Evolutionary conservation across 2,329 filamentous ascomycete species (phyloP).

Genomic region (Cephalotrichum gorgonifer): DNA sequence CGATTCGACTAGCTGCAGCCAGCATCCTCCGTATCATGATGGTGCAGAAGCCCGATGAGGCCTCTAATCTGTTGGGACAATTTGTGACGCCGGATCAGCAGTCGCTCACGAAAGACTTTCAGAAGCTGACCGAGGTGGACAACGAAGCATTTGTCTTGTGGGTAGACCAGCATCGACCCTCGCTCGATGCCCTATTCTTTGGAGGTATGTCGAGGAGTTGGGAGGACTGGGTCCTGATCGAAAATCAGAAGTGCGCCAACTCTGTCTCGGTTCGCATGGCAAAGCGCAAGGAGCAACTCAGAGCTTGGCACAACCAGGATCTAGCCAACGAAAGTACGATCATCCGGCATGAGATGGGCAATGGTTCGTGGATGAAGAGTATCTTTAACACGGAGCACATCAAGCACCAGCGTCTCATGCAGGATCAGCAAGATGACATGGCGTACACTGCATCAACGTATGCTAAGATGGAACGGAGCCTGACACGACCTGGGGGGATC

Average conservation of each 20-base stretch:
- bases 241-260: constrained; percentile 73
- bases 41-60: constrained; percentile 84
- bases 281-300: constrained; percentile 74
- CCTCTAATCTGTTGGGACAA: constrained; percentile 61
- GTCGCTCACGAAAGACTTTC: constrained; percentile 65
- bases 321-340: constrained; percentile 59
- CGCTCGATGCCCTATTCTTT: constrained; percentile 75
- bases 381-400: constrained; percentile 87
- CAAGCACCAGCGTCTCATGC: constrained; percentile 78
- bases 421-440: constrained; percentile 89
- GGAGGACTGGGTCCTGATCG: constrained; percentile 75
- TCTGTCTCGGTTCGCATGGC: constrained; percentile 58
- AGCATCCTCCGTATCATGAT: constrained; percentile 86
- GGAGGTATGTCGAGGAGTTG: constrained; percentile 70
- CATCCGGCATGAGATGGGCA: constrained; percentile 74
- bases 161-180: constrained; percentile 72
- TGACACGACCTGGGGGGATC: constrained; percentile 71
- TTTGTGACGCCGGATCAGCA: constrained; percentile 61
- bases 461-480: constrained; percentile 65
- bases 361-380: constrained; percentile 88
- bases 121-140: constrained; percentile 76
- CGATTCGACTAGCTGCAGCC: constrained; percentile 65
- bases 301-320: constrained; percentile 66
- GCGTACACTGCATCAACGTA: constrained; percentile 67
- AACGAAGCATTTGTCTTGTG: constrained; percentile 80